A percentile compares a stretch with the other conserved stretches of the same genome.
Conservation (phyloP, 345 rosid genomes). For the Eucalyptus globulus region DNA sequence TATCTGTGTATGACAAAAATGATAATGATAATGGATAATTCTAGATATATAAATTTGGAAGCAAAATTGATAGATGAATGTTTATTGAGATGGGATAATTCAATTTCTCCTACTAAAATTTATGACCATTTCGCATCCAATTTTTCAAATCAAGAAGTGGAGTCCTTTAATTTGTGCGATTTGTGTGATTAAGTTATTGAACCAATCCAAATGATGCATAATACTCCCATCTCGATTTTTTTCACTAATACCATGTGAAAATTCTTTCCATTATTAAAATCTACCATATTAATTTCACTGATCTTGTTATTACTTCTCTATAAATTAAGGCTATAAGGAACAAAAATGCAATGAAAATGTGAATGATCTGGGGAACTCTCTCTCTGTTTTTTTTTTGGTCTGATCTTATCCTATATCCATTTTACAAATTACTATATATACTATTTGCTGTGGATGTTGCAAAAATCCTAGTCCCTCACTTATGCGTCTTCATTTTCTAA, state of each 20-base stretch:
- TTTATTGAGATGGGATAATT: not conserved
- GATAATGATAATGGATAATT: not conserved
- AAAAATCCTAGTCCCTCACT: too few species aligned
- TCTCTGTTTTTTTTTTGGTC: not conserved
- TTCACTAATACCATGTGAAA: not conserved
- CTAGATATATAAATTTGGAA: not conserved
- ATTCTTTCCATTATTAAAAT: not conserved
- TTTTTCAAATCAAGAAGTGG: not conserved
- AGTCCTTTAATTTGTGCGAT: not conserved
- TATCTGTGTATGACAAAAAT: not conserved
- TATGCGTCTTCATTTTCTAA: too few species aligned
- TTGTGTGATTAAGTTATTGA: not conserved
- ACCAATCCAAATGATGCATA: not conserved
- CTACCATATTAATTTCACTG: not conserved
- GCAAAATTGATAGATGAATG: not conserved
- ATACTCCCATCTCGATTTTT: not conserved
- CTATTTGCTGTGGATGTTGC: too few species aligned
- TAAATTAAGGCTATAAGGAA: not conserved
- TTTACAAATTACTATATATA: too few species aligned
- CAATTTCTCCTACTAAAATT: not conserved
- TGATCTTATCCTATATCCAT: too few species aligned
- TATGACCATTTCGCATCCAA: not conserved
- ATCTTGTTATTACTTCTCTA: not conserved
- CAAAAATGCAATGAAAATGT: not conserved
- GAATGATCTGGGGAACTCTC: rapidly evolving